Base-by-base conservation (phyloP, 2,329 filamentous ascomycete species). In the Phaeosphaeriaceae sp. region DNA sequence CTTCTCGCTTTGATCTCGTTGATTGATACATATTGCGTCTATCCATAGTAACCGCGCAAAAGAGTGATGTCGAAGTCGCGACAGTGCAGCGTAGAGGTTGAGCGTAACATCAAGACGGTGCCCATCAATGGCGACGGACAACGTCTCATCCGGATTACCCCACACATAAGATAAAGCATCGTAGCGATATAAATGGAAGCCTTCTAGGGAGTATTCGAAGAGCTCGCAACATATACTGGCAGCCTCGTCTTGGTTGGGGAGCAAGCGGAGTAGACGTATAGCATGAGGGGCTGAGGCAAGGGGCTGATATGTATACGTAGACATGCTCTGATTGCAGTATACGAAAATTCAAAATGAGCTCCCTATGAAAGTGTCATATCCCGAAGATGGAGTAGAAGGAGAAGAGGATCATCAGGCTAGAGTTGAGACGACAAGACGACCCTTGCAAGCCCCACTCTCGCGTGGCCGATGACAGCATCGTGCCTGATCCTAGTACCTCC, bases 391-490 rank as follows among this genome's bases (percentile, higher is more conserved):
- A 11, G 31, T 36, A 3, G 6, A 36, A 7, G 13, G 31, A 36
- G 31, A 36, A 11, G 3, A 36, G 31, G 11, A 15, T 13, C 13
- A 13, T 15, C 13, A 13, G 31, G 31, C 6, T 13, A 11, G 13
- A 13, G 31, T 13, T 3, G 31, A 11, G 13, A 11, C 13, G 31
- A 15, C 7, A 3, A n/a, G n/a, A n/a, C 31, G 6, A 49, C 36
- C 21, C 52, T 22, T 44, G 45, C 52, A 53, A 50, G 46, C 61
- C 52, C 59, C 59, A 56, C 58, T 54, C 36, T 53, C 53, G 56
- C 58, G 49, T 54, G 52, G 54, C 53, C 65, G 61, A 69, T 70
- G 67, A 70, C 67, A 68, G 51, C 67, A 70, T 70, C 62, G 61
- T 58, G 54, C 66, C 54, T 58, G 51, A 58, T 58, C 53, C 61